Evolutionary conservation across 805 yeast genomes (phyloP).

Genomic region (Barnettozyma vustinii): DNA sequence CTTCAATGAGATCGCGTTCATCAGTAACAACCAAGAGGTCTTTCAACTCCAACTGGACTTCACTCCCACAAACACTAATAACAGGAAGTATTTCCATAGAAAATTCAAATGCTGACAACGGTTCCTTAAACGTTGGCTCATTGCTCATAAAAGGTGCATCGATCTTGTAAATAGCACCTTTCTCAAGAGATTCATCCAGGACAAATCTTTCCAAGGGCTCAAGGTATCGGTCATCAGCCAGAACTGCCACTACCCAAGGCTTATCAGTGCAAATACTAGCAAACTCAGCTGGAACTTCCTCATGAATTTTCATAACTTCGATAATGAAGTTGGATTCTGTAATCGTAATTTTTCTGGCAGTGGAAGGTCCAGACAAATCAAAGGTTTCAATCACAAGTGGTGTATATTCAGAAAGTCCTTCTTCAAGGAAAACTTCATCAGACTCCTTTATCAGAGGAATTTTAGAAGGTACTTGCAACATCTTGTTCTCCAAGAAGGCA

Average conservation of each 20-base stretch:
- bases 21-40: not conserved
- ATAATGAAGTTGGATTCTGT: not conserved
- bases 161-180: constrained; percentile 16
- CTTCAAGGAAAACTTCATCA: constrained; percentile 3
- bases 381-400: not conserved
- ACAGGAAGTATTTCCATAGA: not conserved
- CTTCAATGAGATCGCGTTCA: not conserved
- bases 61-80: not conserved
- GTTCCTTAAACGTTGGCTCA: constrained; percentile 16
- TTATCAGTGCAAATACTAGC: not conserved
- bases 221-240: not conserved
- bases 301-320: not conserved
- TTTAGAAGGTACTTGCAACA: not conserved
- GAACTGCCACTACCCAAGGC: not conserved
- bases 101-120: constrained; percentile 10
- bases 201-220: not conserved
- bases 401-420: not conserved
- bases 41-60: not conserved
- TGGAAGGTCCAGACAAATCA: not conserved
- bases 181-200: constrained; percentile 13
- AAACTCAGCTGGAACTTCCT: not conserved
- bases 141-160: constrained; percentile 17
- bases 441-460: constrained; percentile 1
- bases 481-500: not conserved
- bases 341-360: not conserved